These are phyloP conservation scores for Phytopythium aichiense DNA, from an alignment of 352 stramenopile genomes.

Conservation along the genomic window DNA sequence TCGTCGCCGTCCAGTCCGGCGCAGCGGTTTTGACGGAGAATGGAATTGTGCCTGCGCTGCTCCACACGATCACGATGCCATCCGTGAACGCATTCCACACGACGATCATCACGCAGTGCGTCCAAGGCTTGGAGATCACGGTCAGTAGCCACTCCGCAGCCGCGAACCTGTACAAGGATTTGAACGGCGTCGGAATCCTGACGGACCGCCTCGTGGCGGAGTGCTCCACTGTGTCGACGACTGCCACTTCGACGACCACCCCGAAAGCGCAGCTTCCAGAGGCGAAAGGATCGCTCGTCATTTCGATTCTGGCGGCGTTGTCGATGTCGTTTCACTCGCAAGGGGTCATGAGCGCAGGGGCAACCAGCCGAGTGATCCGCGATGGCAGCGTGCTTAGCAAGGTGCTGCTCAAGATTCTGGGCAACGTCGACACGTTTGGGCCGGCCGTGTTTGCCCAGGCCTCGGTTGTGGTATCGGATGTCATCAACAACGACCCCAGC, in stretches of 20 bases:
- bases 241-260: not conserved
- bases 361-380: slow-evolving; percentile 83
- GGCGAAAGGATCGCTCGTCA: slow-evolving; percentile 59
- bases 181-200: slow-evolving; percentile 84
- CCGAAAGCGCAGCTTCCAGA: slow-evolving; percentile 25
- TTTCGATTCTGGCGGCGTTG: slow-evolving; percentile 69
- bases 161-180: slow-evolving; percentile 69
- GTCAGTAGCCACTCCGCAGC: slow-evolving; percentile 70
- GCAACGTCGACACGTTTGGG: slow-evolving; percentile 90
- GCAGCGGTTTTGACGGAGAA: slow-evolving; percentile 81
- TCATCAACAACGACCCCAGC: slow-evolving; percentile 97
- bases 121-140: slow-evolving; percentile 79
- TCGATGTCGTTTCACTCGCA: slow-evolving; percentile 87
- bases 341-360: slow-evolving; percentile 83
- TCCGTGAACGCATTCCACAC: slow-evolving; percentile 54
- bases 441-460: slow-evolving; percentile 91
- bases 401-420: slow-evolving; percentile 88
- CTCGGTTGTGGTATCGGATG: slow-evolving; percentile 91
- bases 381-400: slow-evolving; percentile 85
- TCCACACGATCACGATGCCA: slow-evolving; percentile 72
- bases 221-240: slow-evolving; percentile 26
- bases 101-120: slow-evolving; percentile 70
- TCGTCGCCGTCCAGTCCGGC: slow-evolving; percentile 74
- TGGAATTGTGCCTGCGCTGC: slow-evolving; percentile 70
- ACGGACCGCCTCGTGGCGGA: slow-evolving; percentile 72